Base-by-base conservation (phyloP, 306 rosid genomes). In the Vigna angularis region DNA sequence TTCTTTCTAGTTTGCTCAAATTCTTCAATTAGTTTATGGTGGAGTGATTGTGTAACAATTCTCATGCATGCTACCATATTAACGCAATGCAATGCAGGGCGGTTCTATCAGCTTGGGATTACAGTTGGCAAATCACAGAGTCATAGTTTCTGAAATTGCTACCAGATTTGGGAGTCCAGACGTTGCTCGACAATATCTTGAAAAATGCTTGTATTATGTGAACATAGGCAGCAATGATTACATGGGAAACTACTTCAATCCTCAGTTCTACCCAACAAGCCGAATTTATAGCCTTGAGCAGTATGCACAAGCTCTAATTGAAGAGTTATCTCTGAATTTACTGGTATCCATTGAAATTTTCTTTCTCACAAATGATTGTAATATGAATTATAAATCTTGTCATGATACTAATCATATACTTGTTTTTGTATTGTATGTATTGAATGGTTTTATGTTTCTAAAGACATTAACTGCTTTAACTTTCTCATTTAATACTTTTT, bases 191-290 rank as follows among this genome's bases (percentile, higher is more conserved):
- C 5, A 77, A 20, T n/a, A 85, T 47, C 75, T 90, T 51, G 66
- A 62, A 4, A 87, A 85, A 44, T 92, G 97, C 74, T 79, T 92
- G 63, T 92, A 88, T 72, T 83, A 76, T 22, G 81, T 92, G 24
- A 73, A 48, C 22, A 83, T 90, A 15, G 97, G 97, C 2, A 83
- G 26, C 64, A 90, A 90, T 28, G 97, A 90, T 74, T 92, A 85
- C 81, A 15, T 88, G 13, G 75, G 50, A 79, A 92, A 88, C 45
- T 92, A 87, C 68, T 92, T 76, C 80, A 12, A 38, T 73, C 91
- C 95, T 18, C 26, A 47, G 38, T 24, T 56, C 28, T 90, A 84
- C 77, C 69, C 74, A 12, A 56, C 91, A 22, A 79, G 88, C 28
- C 5, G 0, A 13, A 12, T 26, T 14, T 91, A 80, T 68, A 85